Conservation (phyloP, 2,329 filamentous ascomycete genomes). For the Penicillium sp. region DNA sequence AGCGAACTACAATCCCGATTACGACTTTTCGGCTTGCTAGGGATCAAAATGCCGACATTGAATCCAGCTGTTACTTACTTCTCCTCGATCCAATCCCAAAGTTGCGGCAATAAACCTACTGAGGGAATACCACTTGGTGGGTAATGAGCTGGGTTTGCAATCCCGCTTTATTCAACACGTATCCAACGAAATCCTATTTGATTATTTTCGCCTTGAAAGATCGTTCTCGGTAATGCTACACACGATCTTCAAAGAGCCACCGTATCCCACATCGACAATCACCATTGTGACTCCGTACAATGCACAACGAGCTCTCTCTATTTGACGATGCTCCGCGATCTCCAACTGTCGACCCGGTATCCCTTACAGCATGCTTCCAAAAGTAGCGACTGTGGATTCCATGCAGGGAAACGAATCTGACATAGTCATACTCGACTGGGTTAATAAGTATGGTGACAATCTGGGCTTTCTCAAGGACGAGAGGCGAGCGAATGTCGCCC, state of each 20-base stretch:
- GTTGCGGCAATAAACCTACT: too few relatives aligned
- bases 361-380: background rate
- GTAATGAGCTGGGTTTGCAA: too few relatives aligned
- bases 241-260: background rate
- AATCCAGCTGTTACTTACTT: too few relatives aligned
- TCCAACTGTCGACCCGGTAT: background rate
- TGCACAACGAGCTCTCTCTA: background rate
- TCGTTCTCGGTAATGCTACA: too few relatives aligned
- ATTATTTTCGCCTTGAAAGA: too few relatives aligned
- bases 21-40: too few relatives aligned
- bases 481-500: background rate
- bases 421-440: background rate
- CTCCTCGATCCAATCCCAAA: too few relatives aligned
- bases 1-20: too few relatives aligned
- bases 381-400: background rate
- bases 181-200: too few relatives aligned
- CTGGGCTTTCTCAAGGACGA: background rate
- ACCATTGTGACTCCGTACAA: background rate
- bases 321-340: background rate
- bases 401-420: background rate
- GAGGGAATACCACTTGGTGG: too few relatives aligned
- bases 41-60: too few relatives aligned
- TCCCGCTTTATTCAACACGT: too few relatives aligned
- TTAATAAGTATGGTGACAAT: background rate
- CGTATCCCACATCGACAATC: background rate